Percentiles rank a stretch among this genome's conserved stretches.
These are phyloP conservation scores for Pythium apleroticum DNA, from an alignment of 352 stramenopile species.

Conservation along the genomic window DNA sequence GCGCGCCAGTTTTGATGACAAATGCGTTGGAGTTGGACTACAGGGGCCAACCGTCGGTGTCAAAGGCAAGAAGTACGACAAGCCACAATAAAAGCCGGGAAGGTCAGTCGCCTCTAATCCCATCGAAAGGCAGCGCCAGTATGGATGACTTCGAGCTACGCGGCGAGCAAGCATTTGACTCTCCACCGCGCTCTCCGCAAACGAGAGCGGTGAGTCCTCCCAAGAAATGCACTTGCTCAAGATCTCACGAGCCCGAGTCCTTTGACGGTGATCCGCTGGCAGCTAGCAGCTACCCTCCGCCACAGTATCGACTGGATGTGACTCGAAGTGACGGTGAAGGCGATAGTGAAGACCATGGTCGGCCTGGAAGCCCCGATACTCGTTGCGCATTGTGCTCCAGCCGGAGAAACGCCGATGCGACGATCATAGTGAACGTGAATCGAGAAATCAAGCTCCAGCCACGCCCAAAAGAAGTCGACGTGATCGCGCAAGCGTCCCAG, in stretches of 20 bases:
- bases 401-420: constrained; percentile 29
- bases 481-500: constrained; percentile 14
- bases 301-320: constrained; percentile 16
- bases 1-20: constrained; percentile 2
- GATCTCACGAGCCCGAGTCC: not conserved
- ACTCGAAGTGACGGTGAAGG: not conserved
- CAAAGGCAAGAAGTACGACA: not conserved
- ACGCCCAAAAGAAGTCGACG: constrained; percentile 27
- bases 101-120: too few species aligned
- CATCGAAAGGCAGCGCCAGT: not conserved
- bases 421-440: constrained; percentile 55
- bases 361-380: not conserved
- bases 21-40: not conserved
- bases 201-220: not conserved
- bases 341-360: not conserved
- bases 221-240: constrained; percentile 17
- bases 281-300: constrained; percentile 8
- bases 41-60: not conserved
- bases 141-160: constrained; percentile 15
- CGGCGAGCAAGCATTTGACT: constrained; percentile 13
- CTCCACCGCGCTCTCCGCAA: not conserved
- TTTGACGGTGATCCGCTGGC: not conserved
- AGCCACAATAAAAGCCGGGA: not conserved
- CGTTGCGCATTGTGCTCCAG: constrained; percentile 5
- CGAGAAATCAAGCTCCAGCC: constrained; percentile 39